Conservation (phyloP, 2,329 filamentous ascomycete species). For the Apiospora kogelbergensis region DNA sequence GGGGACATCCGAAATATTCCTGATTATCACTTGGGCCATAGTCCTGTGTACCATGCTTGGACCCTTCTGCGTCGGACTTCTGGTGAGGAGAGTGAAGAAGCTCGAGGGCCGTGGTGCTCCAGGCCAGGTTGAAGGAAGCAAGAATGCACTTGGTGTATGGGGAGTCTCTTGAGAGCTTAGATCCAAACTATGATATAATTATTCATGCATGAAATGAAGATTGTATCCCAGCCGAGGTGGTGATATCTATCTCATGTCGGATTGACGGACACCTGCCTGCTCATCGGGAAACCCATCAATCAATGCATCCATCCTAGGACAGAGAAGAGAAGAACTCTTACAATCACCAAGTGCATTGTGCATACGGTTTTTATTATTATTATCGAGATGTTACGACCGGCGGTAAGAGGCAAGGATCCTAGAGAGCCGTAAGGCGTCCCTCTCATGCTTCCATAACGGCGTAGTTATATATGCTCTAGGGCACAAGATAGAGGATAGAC, state of each 20-base stretch:
- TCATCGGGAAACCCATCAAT: too few species aligned
- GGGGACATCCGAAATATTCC: conserved; percentile 43
- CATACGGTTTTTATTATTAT: neutral
- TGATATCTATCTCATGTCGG: neutral
- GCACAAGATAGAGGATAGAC: conserved; percentile 72
- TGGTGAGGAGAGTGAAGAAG: conserved; percentile 43
- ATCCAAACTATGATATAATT: neutral
- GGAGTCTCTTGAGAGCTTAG: conserved; percentile 14
- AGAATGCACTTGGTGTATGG: conserved; percentile 29
- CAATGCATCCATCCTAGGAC: too few species aligned
- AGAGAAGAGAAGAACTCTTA: too few species aligned
- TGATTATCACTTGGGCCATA: conserved; percentile 57
- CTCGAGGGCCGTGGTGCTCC: conserved; percentile 25
- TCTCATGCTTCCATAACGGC: conserved; percentile 73
- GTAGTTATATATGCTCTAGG: conserved; percentile 58
- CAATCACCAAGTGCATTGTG: neutral
- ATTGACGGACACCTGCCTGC: too few species aligned
- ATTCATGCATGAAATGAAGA: too few species aligned
- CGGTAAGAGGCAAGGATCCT: conserved; percentile 71
- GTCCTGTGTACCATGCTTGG: conserved; percentile 54
- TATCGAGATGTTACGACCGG: conserved; percentile 63
- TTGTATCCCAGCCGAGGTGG: too few species aligned
- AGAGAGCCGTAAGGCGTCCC: conserved; percentile 48
- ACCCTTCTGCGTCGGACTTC: conserved; percentile 46
- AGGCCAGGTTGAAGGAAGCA: conserved; percentile 11